Base-by-base conservation (phyloP, 179 eudicot genomes). In the Silene noctiflora region DNA sequence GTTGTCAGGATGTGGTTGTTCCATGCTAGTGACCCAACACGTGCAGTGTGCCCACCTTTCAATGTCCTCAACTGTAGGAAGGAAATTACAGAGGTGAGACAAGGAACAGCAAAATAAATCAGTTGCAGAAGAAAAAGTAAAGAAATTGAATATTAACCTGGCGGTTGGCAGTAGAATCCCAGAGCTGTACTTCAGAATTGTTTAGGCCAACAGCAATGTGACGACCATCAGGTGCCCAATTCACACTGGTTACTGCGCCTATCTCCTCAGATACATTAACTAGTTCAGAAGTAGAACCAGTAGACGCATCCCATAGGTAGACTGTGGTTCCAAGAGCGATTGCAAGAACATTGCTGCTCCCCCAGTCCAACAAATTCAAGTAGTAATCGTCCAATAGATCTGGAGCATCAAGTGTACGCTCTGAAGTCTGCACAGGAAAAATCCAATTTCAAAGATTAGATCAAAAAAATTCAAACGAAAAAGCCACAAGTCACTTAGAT, bases 191-290 rank as follows among this genome's bases (percentile, higher is more conserved):
- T 33, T 91, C 87, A 24, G 92, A 84, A 44, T 87, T 88, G 81
- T 92, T 88, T 60, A 92, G 75, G 53, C 97, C 96, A 60, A 92
- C 85, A 0, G 96, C 91, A 69, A 92, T 86, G 75, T 88, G 89
- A 74, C 85, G 81, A n/a, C 99, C 96, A 78, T 95, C 99, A 42
- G 97, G 96, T 77, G 97, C 94, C 99, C 96, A 90, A 76, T 85
- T 91, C 29, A 92, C 89, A 75, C 96, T 92, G 48, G 94, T 89
- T 44, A 92, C 91, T 3, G 96, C 91, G n/a, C 97, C 88, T 42
- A 71, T 74, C 24, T 83, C 86, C 27, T 85, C 88, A 20, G 84
- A 86, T 17, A 85, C 83, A 16, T 83, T 76, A 9, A 81, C 82
- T 5, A 83, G 83, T 73, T 83, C 86, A 24, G 86, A 79, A 17